Evolutionary conservation across 768 basidiomycete species (phyloP).

Genomic region (Tulasnella calospora): DNA sequence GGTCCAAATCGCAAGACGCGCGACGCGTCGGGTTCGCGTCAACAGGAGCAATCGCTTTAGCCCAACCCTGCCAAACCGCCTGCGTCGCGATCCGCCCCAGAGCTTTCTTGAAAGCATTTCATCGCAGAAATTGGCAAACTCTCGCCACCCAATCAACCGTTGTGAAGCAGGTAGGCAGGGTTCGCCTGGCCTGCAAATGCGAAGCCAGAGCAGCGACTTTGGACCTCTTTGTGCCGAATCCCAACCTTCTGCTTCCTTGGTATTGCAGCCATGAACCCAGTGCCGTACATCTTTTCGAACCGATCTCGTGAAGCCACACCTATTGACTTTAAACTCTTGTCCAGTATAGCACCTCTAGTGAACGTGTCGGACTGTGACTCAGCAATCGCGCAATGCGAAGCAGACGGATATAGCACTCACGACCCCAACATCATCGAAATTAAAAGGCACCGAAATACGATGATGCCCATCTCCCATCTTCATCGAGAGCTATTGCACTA

Average conservation of each 20-base stretch:
- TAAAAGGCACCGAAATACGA: background rate
- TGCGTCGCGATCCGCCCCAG: background rate
- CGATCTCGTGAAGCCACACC: no score
- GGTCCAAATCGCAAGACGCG: conserved; percentile 3
- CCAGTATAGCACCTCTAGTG: background rate
- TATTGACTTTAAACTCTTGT: no score
- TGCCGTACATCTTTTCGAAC: no score
- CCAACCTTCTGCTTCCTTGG: no score
- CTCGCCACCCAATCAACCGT: no score
- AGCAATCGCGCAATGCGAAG: background rate
- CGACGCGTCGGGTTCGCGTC: conserved; percentile 2
- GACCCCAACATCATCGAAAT: background rate
- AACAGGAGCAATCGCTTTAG: background rate
- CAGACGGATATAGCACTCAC: background rate
- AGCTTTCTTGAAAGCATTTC: no score
- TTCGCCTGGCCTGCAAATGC: no score
- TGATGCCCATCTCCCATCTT: background rate
- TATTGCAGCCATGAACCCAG: no score
- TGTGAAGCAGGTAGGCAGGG: no score
- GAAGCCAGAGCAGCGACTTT: no score
- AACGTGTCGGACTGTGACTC: background rate
- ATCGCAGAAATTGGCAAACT: no score
- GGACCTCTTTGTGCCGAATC: no score
- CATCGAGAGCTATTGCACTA: background rate
- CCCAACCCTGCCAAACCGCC: background rate